phyloP scores from a whole-genome alignment of 2,329 filamentous ascomycete genomes.

The Exophiala aquamarina region DNA sequence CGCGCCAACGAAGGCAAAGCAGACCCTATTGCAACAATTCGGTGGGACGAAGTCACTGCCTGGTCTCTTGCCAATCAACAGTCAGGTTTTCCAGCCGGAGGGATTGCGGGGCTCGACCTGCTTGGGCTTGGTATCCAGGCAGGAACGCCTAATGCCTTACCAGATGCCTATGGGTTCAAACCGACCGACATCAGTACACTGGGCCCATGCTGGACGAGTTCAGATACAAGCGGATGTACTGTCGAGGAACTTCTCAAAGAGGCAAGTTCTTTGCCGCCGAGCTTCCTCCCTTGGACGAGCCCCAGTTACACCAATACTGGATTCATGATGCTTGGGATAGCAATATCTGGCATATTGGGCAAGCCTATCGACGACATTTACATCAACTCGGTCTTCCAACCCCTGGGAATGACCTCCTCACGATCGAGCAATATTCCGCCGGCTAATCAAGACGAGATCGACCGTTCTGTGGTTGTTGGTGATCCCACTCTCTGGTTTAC shows the following conservation, averaged over 20 bases:
- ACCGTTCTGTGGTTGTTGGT: conserved; percentile 26
- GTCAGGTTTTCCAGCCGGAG: conserved; percentile 38
- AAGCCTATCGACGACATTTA: conserved; percentile 42
- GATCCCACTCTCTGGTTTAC: background rate
- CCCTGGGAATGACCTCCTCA: conserved; percentile 45
- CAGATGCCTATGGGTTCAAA: conserved; percentile 2
- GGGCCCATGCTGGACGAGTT: background rate
- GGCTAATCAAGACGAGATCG: conserved; percentile 31
- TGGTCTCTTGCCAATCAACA: conserved; percentile 48
- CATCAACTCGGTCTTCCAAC: conserved; percentile 42
- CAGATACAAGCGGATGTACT: no score
- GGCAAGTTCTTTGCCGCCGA: conserved; percentile 30
- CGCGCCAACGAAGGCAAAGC: conserved; percentile 30
- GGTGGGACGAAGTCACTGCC: conserved; percentile 52
- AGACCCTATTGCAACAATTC: conserved; percentile 29
- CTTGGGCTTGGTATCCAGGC: background rate
- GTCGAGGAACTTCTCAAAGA: no score
- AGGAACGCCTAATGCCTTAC: background rate
- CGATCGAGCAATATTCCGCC: conserved; percentile 26
- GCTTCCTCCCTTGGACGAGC: conserved; percentile 44
- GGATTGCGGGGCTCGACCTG: conserved; percentile 1
- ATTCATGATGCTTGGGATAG: conserved; percentile 46
- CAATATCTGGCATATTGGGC: conserved; percentile 46
- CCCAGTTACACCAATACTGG: conserved; percentile 54
- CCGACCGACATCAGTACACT: conserved; percentile 3